A percentile compares a stretch with the other conserved stretches of the same genome.
Conservation (phyloP, 2,329 filamentous ascomycete species). For the Fusarium abutilonis region DNA sequence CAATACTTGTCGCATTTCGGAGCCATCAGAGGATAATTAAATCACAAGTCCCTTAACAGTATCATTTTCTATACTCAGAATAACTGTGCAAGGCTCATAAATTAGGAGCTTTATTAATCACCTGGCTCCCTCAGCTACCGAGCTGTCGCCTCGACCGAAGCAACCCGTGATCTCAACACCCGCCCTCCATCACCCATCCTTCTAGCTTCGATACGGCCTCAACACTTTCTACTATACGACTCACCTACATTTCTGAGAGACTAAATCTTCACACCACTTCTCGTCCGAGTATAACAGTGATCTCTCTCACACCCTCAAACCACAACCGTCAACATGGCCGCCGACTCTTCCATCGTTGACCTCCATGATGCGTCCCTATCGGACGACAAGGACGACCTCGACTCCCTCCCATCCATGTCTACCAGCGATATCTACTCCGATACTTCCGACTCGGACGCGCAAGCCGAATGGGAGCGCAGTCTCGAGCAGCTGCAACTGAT, state of each 20-base stretch:
- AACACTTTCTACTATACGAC: background rate
- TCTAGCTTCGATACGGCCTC: constrained; percentile 3
- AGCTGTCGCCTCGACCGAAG: constrained; percentile 13
- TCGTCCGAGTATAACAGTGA: background rate
- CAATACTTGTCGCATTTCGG: constrained; percentile 9
- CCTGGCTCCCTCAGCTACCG: background rate
- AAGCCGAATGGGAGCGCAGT: constrained; percentile 93
- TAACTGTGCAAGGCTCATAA: background rate
- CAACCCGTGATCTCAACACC: constrained; percentile 32
- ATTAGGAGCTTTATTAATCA: background rate
- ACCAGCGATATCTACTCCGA: constrained; percentile 67
- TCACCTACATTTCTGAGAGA: background rate
- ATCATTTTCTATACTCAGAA: background rate
- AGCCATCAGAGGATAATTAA: background rate
- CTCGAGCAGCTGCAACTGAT: constrained; percentile 93
- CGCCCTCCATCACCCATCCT: constrained; percentile 11
- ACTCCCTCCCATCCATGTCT: constrained; percentile 71
- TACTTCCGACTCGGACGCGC: constrained; percentile 78
- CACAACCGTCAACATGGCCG: constrained; percentile 43
- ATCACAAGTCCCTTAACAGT: background rate
- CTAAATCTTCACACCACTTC: background rate
- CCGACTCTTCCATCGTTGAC: constrained; percentile 63
- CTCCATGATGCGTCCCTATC: constrained; percentile 59
- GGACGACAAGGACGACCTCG: constrained; percentile 66
- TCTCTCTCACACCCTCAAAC: background rate